These are phyloP conservation scores for Prunus armeniaca DNA, from an alignment of 306 rosid species.

Conservation along the genomic window DNA sequence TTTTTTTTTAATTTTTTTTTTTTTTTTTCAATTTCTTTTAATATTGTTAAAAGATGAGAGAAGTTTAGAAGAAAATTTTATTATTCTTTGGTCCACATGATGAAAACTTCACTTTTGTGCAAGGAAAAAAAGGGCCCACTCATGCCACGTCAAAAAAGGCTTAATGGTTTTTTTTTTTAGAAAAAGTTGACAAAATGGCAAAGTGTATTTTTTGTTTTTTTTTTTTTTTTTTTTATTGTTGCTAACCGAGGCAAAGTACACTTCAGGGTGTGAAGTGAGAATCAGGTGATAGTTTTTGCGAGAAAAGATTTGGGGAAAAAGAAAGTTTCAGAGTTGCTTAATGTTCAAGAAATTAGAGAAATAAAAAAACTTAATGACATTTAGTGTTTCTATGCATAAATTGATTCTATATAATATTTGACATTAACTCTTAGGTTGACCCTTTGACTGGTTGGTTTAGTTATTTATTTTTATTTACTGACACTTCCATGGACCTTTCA, in stretches of 20 bases:
- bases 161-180: not conserved
- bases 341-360: not conserved
- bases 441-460: not conserved
- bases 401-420: too few species aligned
- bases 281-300: not conserved
- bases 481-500: not conserved
- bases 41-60: not conserved
- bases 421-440: not conserved
- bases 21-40: too few species aligned
- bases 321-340: not conserved
- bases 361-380: not conserved
- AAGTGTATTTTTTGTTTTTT: too few species aligned
- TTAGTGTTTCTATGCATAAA: not conserved
- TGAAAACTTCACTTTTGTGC: not conserved
- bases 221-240: too few species aligned
- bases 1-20: too few species aligned
- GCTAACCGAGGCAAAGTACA: too few species aligned
- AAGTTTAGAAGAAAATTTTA: not conserved
- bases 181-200: not conserved
- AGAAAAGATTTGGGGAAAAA: not conserved
- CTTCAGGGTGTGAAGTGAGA: not conserved
- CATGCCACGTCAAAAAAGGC: not conserved
- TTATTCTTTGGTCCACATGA: not conserved
- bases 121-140: not conserved
- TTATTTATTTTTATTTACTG: not conserved